These are phyloP conservation scores for Candida maesae DNA, from an alignment of 805 yeast species.

Conservation along the genomic window DNA sequence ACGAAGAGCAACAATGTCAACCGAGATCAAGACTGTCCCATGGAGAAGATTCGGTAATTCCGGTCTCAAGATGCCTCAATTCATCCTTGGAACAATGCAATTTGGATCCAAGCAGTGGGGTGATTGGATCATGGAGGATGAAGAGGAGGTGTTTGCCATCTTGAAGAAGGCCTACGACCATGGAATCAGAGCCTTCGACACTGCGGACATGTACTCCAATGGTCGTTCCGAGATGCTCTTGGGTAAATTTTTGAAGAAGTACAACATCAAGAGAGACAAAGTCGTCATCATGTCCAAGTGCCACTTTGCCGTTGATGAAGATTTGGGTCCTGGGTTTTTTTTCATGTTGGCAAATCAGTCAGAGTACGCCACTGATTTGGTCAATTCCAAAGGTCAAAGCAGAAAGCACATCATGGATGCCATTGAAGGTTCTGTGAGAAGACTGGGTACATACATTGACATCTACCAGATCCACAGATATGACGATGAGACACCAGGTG, in stretches of 20 bases:
- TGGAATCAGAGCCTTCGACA: slow-evolving; percentile 47
- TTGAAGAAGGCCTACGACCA: slow-evolving; percentile 42
- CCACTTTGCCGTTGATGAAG: slow-evolving; percentile 18
- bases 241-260: slow-evolving; percentile 49
- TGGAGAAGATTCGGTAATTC: slow-evolving; percentile 35
- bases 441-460: slow-evolving; percentile 52
- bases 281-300: slow-evolving; percentile 51
- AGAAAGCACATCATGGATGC: slow-evolving; percentile 45
- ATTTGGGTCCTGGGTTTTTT: slow-evolving; percentile 6
- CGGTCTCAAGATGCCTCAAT: slow-evolving; percentile 44
- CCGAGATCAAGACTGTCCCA: slow-evolving; percentile 8
- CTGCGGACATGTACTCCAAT: slow-evolving; percentile 46
- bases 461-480: slow-evolving; percentile 54
- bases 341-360: slow-evolving; percentile 7
- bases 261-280: slow-evolving; percentile 47
- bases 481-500: slow-evolving; percentile 44
- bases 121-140: slow-evolving; percentile 46
- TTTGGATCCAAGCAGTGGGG: slow-evolving; percentile 27
- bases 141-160: slow-evolving; percentile 39
- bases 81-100: slow-evolving; percentile 53
- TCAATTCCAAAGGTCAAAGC: slow-evolving; percentile 39
- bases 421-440: slow-evolving; percentile 36
- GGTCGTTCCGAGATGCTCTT: slow-evolving; percentile 45
- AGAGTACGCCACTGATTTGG: slow-evolving; percentile 18
- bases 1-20: slow-evolving; percentile 2